A percentile compares a stretch with the other conserved stretches of the same genome.
Conservation (phyloP, 495 filamentous ascomycete species). For the Tetracladium marchalianum region DNA sequence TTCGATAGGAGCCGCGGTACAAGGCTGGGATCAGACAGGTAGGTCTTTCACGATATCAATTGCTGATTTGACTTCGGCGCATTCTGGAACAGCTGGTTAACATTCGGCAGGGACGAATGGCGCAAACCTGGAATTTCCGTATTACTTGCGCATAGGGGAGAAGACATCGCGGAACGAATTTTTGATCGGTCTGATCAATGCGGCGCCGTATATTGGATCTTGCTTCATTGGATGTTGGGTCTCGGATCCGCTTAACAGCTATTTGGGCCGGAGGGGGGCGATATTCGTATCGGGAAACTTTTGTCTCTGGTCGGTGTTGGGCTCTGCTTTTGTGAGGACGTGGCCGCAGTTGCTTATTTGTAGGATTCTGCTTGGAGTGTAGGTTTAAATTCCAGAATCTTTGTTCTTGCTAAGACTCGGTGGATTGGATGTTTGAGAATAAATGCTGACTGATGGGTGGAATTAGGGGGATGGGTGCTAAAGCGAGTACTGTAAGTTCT, state of each 20-base stretch:
- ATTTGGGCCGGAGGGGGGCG: slow-evolving; percentile 53
- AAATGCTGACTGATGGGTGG: too few species aligned
- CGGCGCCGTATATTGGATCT: slow-evolving; percentile 26
- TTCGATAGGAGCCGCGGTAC: slow-evolving; percentile 61
- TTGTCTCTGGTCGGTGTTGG: slow-evolving; percentile 39
- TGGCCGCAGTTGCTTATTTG: slow-evolving; percentile 55
- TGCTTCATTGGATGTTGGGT: slow-evolving; percentile 54
- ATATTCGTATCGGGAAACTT: slow-evolving; percentile 51
- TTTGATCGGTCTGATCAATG: slow-evolving; percentile 53
- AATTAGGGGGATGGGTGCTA: slow-evolving; percentile 51
- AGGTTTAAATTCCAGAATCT: too few species aligned
- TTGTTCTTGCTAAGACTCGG: too few species aligned
- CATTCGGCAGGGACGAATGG: slow-evolving; percentile 1
- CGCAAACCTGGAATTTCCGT: slow-evolving; percentile 7
- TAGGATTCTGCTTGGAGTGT: slow-evolving; percentile 55
- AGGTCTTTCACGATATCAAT: too few species aligned
- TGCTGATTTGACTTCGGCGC: too few species aligned
- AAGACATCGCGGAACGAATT: slow-evolving; percentile 33
- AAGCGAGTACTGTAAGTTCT: slow-evolving; percentile 48
- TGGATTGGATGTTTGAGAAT: too few species aligned
- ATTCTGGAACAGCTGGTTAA: too few species aligned
- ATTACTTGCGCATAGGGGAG: slow-evolving; percentile 19
- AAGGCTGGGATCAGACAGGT: slow-evolving; percentile 54
- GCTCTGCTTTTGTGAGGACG: slow-evolving; percentile 48
- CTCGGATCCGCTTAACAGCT: slow-evolving; percentile 61